Base-by-base conservation (phyloP, 345 rosid species). In the Moringa oleifera region DNA sequence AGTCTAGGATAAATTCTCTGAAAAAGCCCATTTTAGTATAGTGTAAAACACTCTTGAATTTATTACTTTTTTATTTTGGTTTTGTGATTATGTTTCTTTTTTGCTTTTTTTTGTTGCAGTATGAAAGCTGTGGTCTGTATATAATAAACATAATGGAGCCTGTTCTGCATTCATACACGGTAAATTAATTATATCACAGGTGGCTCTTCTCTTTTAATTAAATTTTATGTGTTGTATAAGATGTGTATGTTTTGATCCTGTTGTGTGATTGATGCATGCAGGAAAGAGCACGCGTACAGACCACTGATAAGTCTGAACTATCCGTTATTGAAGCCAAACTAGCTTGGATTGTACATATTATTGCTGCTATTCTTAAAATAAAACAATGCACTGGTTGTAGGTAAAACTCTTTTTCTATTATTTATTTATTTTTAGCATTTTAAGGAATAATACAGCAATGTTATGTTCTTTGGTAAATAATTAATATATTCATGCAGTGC, bases 331-430 rank as follows among this genome's bases (percentile, higher is more conserved):
- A 95, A 75, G 97, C 93, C 63, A 95, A 95, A 79, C 88, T 95
- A 76, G 77, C 97, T 66, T 95, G 99, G 99, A 55, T 91, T 66
- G 96, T 95, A 71, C 99, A 95, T 78, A 87, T 94, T 60, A 80
- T 91, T 61, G 99, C 97, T 20, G 95, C 97, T 62, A 85, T 94
- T 68, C 81, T 91, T 58, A 95, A 95, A 79, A 80, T 81, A 58
- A 95, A 85, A 73, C 99, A 89, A 71, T 83, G 88, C 67, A 76
- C 86, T 68, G 95, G 97, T 51, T 83, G 89, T 69, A 95, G 99
- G 99, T 91, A 81, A 75, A 51, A 16, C 20, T 52, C 55, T 18
- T 12, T 55, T 41, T 41, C 12, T 16, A 9, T 1, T 7, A 4
- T 7, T 41, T 41, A 15, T 11, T 55, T 17, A 25, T 45, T 54